phyloP scores from a whole-genome alignment of 2,329 filamentous ascomycete species.

The Alternaria sp. region DNA sequence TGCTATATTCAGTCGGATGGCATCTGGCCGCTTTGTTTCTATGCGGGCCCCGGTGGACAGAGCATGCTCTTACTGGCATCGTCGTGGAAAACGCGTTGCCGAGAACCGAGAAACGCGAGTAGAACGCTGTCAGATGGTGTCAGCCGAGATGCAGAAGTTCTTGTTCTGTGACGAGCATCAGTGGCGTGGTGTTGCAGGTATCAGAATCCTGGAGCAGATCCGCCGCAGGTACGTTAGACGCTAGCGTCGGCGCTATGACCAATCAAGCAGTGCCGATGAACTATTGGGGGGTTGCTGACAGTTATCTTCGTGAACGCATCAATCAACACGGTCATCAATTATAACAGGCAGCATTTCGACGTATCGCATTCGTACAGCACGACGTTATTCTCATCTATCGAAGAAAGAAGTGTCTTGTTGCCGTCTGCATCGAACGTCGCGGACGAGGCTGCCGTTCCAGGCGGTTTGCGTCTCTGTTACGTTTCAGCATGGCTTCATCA shows the following conservation, averaged over 20 bases:
- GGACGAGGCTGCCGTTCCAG: slow-evolving; percentile 19
- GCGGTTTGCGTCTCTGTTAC: slow-evolving; percentile 21
- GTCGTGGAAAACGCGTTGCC: slow-evolving; percentile 21
- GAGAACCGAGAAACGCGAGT: slow-evolving; percentile 12
- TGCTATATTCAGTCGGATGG: slow-evolving; percentile 13
- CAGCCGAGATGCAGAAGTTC: slow-evolving; percentile 10
- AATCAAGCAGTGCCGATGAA: slow-evolving; percentile 17
- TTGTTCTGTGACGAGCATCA: slow-evolving; percentile 6
- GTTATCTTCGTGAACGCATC: neutral
- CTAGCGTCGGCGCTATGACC: slow-evolving; percentile 17
- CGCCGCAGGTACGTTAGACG: slow-evolving; percentile 25
- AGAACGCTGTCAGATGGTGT: slow-evolving; percentile 5
- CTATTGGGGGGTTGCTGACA: neutral
- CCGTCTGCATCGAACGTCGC: neutral
- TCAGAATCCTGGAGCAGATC: slow-evolving; percentile 24
- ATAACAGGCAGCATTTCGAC: neutral
- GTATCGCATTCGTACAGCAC: too few relatives aligned
- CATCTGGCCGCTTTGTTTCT: slow-evolving; percentile 12
- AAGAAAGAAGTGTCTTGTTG: neutral
- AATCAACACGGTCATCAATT: neutral
- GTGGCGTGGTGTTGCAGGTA: slow-evolving; percentile 29
- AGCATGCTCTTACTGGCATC: slow-evolving; percentile 16
- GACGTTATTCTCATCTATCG: fast-evolving
- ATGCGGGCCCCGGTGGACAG: slow-evolving; percentile 12
- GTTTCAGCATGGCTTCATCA: slow-evolving; percentile 31